Evolutionary conservation across 305 asterid species (phyloP).

Genomic region (Rubia balearica): DNA sequence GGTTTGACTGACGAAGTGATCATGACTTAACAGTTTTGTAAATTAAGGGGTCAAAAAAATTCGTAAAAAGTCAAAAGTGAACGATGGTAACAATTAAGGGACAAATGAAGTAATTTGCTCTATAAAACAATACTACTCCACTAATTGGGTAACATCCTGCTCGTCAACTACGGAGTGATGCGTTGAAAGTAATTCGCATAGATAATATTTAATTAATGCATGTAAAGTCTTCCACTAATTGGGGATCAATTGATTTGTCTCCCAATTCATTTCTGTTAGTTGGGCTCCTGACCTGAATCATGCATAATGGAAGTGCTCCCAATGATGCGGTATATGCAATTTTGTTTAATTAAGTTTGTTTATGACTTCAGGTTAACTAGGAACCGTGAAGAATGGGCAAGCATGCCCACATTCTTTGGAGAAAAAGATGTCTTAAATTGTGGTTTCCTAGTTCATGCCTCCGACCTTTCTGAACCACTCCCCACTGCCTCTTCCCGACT

Average conservation of each 20-base stretch:
- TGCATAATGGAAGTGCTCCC: background rate
- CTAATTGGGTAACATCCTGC: too few relatives aligned
- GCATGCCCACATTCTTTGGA: constrained; percentile 6
- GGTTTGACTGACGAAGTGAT: too few relatives aligned
- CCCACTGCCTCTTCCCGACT: background rate
- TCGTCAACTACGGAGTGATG: background rate
- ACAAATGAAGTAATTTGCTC: too few relatives aligned
- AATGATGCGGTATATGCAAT: background rate
- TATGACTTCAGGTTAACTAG: constrained; percentile 5
- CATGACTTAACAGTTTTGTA: too few relatives aligned
- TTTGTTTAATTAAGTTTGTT: background rate
- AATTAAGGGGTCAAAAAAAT: too few relatives aligned
- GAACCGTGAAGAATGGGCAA: background rate
- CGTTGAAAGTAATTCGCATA: background rate
- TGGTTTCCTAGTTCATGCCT: background rate
- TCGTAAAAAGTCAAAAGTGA: too few relatives aligned
- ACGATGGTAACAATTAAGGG: too few relatives aligned
- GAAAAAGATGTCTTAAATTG: background rate
- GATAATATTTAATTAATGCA: background rate
- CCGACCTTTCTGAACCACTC: background rate
- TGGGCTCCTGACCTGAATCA: background rate
- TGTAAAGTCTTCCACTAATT: constrained; percentile 4
- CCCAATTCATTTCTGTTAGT: background rate
- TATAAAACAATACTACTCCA: too few relatives aligned
- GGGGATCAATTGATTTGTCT: background rate